phyloP scores from a whole-genome alignment of 2,329 filamentous ascomycete species.

The Trichoderma sp. region DNA sequence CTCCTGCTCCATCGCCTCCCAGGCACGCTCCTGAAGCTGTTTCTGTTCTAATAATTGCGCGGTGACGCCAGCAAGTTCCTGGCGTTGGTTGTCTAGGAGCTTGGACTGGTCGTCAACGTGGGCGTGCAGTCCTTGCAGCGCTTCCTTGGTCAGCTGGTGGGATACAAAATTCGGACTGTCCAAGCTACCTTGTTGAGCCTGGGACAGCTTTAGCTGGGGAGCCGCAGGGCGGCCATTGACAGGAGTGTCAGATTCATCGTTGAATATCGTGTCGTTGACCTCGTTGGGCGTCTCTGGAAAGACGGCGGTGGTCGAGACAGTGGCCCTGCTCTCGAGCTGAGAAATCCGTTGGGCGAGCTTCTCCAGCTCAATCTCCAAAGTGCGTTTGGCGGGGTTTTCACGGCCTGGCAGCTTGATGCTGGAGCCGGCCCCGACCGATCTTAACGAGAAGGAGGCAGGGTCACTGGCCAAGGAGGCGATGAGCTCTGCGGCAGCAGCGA shows the following conservation, averaged over 20 bases:
- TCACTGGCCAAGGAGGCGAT: slow-evolving; percentile 55
- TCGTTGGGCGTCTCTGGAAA: slow-evolving; percentile 85
- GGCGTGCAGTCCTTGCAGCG: slow-evolving; percentile 81
- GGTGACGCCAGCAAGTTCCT: slow-evolving; percentile 82
- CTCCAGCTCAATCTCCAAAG: slow-evolving; percentile 79
- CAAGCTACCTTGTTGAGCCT: slow-evolving; percentile 45
- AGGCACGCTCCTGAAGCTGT: slow-evolving; percentile 77
- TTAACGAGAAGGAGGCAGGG: slow-evolving; percentile 42
- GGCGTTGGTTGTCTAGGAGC: slow-evolving; percentile 82
- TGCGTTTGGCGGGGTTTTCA: slow-evolving; percentile 72
- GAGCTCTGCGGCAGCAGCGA: slow-evolving; percentile 56
- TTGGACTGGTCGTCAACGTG: slow-evolving; percentile 94
- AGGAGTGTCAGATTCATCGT: slow-evolving; percentile 55
- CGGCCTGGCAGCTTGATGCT: slow-evolving; percentile 75
- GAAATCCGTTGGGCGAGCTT: slow-evolving; percentile 77
- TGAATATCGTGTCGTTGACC: slow-evolving; percentile 64
- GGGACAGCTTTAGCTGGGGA: slow-evolving; percentile 49
- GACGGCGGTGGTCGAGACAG: slow-evolving; percentile 56
- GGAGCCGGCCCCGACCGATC: slow-evolving; percentile 46
- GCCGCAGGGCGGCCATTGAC: slow-evolving; percentile 41
- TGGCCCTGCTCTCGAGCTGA: slow-evolving; percentile 77
- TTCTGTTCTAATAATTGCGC: slow-evolving; percentile 85
- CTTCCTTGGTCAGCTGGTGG: slow-evolving; percentile 71
- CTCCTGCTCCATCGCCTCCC: slow-evolving; percentile 80
- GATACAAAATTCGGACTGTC: slow-evolving; percentile 40